phyloP scores from a whole-genome alignment of 352 stramenopile genomes.

The Achlya hypogyna region DNA sequence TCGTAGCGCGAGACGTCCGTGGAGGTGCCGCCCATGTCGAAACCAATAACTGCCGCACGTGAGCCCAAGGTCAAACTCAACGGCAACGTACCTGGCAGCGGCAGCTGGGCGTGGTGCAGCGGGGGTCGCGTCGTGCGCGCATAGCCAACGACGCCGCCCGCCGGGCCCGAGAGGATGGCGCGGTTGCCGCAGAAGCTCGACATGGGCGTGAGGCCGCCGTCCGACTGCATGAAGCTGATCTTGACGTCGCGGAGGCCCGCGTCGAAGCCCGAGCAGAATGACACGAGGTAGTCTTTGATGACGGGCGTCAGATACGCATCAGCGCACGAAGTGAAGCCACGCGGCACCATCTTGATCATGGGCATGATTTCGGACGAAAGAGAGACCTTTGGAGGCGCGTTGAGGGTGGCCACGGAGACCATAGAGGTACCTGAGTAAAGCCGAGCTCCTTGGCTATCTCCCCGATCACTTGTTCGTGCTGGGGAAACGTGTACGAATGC shows the following conservation, averaged over 20 bases:
- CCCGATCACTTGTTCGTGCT: slow-evolving; percentile 88
- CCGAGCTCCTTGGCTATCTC: slow-evolving; percentile 86
- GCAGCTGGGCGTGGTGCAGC: slow-evolving; percentile 20
- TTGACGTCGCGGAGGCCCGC: slow-evolving; percentile 79
- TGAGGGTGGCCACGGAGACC: too few species aligned
- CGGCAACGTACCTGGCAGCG: neutral
- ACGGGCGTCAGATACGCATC: slow-evolving; percentile 98
- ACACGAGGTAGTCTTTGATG: slow-evolving; percentile 94
- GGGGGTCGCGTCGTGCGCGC: slow-evolving; percentile 85
- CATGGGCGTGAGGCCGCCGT: slow-evolving; percentile 95
- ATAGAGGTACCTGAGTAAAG: slow-evolving; percentile 88
- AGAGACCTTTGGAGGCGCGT: too few species aligned
- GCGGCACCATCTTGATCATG: slow-evolving; percentile 97
- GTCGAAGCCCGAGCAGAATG: slow-evolving; percentile 96
- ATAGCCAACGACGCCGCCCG: slow-evolving; percentile 95
- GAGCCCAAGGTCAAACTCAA: neutral
- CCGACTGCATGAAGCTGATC: slow-evolving; percentile 98
- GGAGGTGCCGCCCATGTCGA: slow-evolving; percentile 99
- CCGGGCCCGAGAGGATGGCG: slow-evolving; percentile 91
- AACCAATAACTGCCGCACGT: slow-evolving; percentile 86
- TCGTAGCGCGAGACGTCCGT: slow-evolving; percentile 97
- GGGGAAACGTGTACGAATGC: slow-evolving; percentile 93
- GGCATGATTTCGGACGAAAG: slow-evolving; percentile 91
- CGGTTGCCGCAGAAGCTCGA: slow-evolving; percentile 89
- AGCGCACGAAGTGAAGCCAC: slow-evolving; percentile 94